These are phyloP conservation scores for Myxozyma kluyveri DNA, from an alignment of 805 yeast genomes.

Conservation along the genomic window DNA sequence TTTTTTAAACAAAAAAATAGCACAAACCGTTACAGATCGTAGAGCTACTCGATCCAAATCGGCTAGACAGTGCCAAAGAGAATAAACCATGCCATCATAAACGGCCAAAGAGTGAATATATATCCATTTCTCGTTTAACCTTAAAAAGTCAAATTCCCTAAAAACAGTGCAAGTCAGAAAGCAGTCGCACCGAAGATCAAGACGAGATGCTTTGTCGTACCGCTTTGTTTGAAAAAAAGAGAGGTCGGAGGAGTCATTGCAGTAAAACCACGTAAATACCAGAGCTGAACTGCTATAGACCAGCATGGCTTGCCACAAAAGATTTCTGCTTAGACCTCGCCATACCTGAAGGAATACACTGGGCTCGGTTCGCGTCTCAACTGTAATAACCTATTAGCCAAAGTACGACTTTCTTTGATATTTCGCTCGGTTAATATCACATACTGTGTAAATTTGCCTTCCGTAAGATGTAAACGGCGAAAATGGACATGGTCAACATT, in stretches of 20 bases:
- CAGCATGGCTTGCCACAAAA: conserved; percentile 3
- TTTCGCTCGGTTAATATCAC: neutral
- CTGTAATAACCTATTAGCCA: neutral
- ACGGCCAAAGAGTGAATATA: conserved; percentile 16
- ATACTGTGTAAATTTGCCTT: conserved; percentile 31
- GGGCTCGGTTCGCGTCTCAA: conserved; percentile 9
- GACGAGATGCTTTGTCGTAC: no score
- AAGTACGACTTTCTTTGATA: no score
- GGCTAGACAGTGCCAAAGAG: conserved; percentile 16
- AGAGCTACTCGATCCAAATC: conserved; percentile 21
- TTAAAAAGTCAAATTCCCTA: conserved; percentile 25
- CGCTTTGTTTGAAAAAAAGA: conserved; percentile 14
- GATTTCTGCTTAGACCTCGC: conserved; percentile 5
- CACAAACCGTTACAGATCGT: conserved; percentile 17
- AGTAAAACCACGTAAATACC: conserved; percentile 13
- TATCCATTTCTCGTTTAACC: conserved; percentile 23
- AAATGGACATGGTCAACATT: conserved; percentile 10
- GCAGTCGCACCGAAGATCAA: no score
- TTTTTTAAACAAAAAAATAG: neutral
- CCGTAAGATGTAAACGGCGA: conserved; percentile 27
- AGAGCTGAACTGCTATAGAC: conserved; percentile 15
- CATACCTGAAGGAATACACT: conserved; percentile 13
- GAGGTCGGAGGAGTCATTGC: conserved; percentile 17
- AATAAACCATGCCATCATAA: conserved; percentile 13
- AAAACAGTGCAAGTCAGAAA: neutral